A percentile compares a stretch with the other conserved stretches of the same genome.
Conservation (phyloP, 208 protist species). For the Trypanosomatidae sp. region DNA sequence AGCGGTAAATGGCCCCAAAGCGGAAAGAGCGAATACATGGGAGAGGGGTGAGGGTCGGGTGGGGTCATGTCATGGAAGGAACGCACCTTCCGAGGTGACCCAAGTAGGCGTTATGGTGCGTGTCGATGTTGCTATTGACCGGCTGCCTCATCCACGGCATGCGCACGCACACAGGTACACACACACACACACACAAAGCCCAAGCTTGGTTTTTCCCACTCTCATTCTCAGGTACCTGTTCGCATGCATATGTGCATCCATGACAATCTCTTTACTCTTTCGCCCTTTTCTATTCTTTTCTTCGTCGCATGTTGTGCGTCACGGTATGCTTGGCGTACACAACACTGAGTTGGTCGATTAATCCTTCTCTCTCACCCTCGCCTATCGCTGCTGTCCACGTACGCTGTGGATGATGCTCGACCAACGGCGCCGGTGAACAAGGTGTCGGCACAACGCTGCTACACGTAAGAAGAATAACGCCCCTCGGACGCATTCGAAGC, state of each 20-base stretch:
- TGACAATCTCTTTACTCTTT: neutral
- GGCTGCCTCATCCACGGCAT: neutral
- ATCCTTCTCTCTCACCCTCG: too few relatives aligned
- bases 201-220: neutral
- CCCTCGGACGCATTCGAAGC: neutral
- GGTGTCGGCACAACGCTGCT: neutral
- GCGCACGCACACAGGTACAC: too few relatives aligned
- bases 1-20: neutral
- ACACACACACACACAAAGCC: neutral
- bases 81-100: too few relatives aligned
- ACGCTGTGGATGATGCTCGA: neutral
- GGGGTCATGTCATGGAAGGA: neutral
- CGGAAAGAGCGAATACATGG: neutral
- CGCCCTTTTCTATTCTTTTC: neutral
- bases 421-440: neutral
- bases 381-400: neutral
- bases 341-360: neutral
- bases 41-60: neutral
- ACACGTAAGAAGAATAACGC: neutral
- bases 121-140: neutral
- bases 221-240: neutral
- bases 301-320: neutral
- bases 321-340: neutral
- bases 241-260: neutral
- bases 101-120: neutral